These are phyloP conservation scores for Alloascoidea hylecoeti DNA, from an alignment of 805 yeast species.

Conservation along the genomic window DNA sequence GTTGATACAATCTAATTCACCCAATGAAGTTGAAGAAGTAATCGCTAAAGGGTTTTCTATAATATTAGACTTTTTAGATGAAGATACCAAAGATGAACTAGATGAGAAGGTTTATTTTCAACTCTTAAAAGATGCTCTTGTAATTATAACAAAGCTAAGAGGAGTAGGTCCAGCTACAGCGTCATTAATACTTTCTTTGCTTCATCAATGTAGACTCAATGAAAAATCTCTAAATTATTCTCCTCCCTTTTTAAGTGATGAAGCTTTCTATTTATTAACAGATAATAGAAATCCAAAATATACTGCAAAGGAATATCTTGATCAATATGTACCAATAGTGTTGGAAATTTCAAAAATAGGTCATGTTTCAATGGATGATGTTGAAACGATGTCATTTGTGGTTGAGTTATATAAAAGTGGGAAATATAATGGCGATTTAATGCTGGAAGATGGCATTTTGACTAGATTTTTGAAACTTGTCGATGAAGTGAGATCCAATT, in stretches of 20 bases:
- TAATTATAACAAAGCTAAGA: background rate
- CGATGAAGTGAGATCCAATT: too few relatives aligned
- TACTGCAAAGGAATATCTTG: background rate
- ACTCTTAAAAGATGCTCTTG: background rate
- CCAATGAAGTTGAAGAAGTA: background rate
- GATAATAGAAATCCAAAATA: background rate
- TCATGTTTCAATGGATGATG: too few relatives aligned
- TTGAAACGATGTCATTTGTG: too few relatives aligned
- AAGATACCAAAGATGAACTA: background rate
- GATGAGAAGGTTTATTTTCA: background rate
- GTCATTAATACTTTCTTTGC: background rate
- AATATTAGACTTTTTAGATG: background rate
- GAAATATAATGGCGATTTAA: too few relatives aligned
- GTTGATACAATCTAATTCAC: background rate
- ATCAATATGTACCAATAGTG: too few relatives aligned
- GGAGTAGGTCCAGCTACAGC: conserved; percentile 1
- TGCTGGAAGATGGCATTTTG: too few relatives aligned
- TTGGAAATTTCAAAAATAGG: too few relatives aligned
- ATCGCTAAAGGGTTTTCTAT: background rate
- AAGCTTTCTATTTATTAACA: background rate
- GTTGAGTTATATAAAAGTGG: too few relatives aligned
- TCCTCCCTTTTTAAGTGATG: background rate
- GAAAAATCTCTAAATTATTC: too few relatives aligned
- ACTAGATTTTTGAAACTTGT: too few relatives aligned
- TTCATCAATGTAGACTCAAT: too few relatives aligned